Percentiles rank a stretch among this genome's conserved stretches.
phyloP scores from a whole-genome alignment of 2,329 filamentous ascomycete species.

The Leptographium procerum region DNA sequence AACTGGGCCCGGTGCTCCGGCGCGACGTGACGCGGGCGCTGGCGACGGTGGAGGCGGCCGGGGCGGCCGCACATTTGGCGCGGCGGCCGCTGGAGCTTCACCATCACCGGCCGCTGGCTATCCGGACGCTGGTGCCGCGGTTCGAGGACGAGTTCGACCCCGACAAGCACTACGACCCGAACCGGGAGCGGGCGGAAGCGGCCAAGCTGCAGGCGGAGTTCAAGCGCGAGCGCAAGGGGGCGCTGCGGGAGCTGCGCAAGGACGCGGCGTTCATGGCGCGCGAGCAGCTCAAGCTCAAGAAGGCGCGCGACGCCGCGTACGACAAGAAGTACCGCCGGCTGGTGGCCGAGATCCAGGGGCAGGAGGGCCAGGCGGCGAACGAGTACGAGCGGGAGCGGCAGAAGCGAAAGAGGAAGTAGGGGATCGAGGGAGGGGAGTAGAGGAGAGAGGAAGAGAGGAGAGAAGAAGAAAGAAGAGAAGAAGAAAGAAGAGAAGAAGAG shows the following conservation, averaged over 20 bases:
- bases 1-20: slow-evolving; percentile 32
- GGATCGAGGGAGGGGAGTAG: background rate
- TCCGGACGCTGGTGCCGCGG: slow-evolving; percentile 81
- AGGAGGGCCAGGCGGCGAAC: slow-evolving; percentile 80
- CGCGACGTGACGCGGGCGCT: slow-evolving; percentile 24
- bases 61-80: slow-evolving; percentile 47
- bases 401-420: slow-evolving; percentile 41
- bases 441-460: too few species aligned
- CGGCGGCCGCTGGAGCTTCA: slow-evolving; percentile 80
- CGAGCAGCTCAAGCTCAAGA: slow-evolving; percentile 85
- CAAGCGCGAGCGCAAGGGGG: slow-evolving; percentile 92
- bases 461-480: background rate
- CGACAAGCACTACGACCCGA: slow-evolving; percentile 91
- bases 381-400: slow-evolving; percentile 80
- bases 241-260: slow-evolving; percentile 86
- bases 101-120: slow-evolving; percentile 76
- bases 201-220: slow-evolving; percentile 80
- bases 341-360: slow-evolving; percentile 88
- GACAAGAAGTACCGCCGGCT: slow-evolving; percentile 92
- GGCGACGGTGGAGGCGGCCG: slow-evolving; percentile 30
- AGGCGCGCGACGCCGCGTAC: slow-evolving; percentile 83
- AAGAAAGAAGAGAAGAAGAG: slow-evolving; percentile 13
- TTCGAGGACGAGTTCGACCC: slow-evolving; percentile 96
- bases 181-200: slow-evolving; percentile 76
- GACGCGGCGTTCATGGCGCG: slow-evolving; percentile 88